Conservation (phyloP, 2,329 filamentous ascomycete genomes). For the Fusarium nygamai region DNA sequence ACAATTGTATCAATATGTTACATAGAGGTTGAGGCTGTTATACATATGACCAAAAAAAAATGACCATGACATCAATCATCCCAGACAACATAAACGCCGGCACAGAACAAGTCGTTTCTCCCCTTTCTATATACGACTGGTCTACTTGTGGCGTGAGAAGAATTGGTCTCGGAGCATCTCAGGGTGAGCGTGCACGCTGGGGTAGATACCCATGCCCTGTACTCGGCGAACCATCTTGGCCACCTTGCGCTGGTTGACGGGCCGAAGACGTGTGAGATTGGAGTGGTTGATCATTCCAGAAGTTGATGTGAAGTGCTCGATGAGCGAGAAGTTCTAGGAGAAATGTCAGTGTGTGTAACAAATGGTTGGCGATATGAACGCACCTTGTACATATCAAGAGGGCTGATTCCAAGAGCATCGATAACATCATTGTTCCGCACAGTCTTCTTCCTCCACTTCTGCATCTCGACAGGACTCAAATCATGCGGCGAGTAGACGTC, state of each 20-base stretch:
- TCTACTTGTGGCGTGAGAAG: slow-evolving; percentile 39
- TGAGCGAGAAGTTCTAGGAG: slow-evolving; percentile 85
- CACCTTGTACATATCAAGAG: slow-evolving; percentile 88
- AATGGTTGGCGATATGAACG: neutral
- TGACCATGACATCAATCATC: slow-evolving; percentile 41
- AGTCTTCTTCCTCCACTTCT: slow-evolving; percentile 76
- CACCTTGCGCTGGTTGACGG: slow-evolving; percentile 91
- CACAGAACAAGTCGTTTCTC: slow-evolving; percentile 3
- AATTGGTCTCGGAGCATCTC: slow-evolving; percentile 70
- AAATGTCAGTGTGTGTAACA: slow-evolving; percentile 1
- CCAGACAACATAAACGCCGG: slow-evolving; percentile 27
- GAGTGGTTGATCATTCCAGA: slow-evolving; percentile 86
- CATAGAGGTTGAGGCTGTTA: slow-evolving; percentile 47
- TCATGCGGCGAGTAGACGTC: slow-evolving; percentile 95
- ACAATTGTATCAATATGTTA: slow-evolving; percentile 50
- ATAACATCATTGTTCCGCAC: slow-evolving; percentile 76
- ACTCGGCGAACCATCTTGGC: slow-evolving; percentile 91
- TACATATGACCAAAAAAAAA: slow-evolving; percentile 47
- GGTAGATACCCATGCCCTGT: slow-evolving; percentile 91
- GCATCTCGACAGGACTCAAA: slow-evolving; percentile 79
- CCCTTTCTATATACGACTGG: neutral
- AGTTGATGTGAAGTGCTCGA: slow-evolving; percentile 86
- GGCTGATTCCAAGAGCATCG: slow-evolving; percentile 81
- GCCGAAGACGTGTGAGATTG: slow-evolving; percentile 80
- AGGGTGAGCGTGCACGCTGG: slow-evolving; percentile 89